These are phyloP conservation scores for Microbotryomycetes sp. DNA, from an alignment of 1,284 basidiomycete species.

Conservation along the genomic window DNA sequence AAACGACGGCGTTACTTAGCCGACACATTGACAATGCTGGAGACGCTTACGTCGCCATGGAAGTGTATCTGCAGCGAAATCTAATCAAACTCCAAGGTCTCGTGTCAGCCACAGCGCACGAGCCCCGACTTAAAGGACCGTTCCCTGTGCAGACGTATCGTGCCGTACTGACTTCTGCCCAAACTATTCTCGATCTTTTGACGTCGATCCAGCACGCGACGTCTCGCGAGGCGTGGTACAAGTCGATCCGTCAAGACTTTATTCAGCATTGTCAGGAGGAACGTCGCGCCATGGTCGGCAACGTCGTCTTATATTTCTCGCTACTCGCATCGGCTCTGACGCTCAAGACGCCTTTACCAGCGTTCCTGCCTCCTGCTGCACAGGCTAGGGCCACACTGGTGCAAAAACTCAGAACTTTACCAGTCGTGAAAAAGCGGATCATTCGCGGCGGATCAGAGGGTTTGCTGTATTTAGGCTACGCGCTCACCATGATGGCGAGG, in stretches of 20 bases:
- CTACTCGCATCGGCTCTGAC: conserved; percentile 77
- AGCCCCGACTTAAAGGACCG: conserved; percentile 88
- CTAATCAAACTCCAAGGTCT: conserved; percentile 74
- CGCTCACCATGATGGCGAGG: conserved; percentile 64
- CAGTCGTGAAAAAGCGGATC: conserved; percentile 62
- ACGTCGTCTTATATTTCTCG: conserved; percentile 86
- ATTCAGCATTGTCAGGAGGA: conserved; percentile 80
- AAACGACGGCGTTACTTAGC: conserved; percentile 3
- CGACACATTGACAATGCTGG: neutral
- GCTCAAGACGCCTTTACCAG: conserved; percentile 83
- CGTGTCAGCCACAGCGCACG: conserved; percentile 79
- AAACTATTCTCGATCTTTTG: conserved; percentile 62
- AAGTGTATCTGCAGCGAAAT: conserved; percentile 84
- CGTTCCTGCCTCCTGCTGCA: conserved; percentile 88
- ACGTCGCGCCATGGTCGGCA: conserved; percentile 80
- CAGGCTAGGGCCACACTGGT: conserved; percentile 70
- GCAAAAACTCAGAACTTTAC: conserved; percentile 71
- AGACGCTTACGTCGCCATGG: conserved; percentile 51
- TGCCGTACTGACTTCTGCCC: conserved; percentile 67
- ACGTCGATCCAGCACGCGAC: conserved; percentile 95
- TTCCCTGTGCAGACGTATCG: conserved; percentile 71
- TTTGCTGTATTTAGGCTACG: conserved; percentile 87
- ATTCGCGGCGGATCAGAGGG: conserved; percentile 59
- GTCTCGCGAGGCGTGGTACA: conserved; percentile 80
- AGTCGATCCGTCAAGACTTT: conserved; percentile 65